A percentile compares a stretch with the other conserved stretches of the same genome.
Evolutionary conservation across 2,329 filamentous ascomycete species (phyloP).

Genomic region (Pyrenophora seminiperda): DNA sequence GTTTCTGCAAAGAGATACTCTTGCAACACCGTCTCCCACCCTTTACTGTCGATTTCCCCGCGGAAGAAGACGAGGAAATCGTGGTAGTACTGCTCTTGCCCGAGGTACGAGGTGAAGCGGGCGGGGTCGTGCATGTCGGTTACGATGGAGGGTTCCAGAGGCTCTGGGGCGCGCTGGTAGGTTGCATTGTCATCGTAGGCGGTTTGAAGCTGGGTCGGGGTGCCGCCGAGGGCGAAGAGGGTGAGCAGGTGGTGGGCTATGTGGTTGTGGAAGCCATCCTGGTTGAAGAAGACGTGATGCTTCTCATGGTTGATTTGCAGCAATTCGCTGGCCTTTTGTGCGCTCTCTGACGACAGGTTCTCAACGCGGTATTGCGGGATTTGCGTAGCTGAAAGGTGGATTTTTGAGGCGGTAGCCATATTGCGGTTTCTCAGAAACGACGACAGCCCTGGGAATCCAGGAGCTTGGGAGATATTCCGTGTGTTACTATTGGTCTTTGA

Average conservation of each 20-base stretch:
- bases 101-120: slow-evolving; percentile 64
- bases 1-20: slow-evolving; percentile 73
- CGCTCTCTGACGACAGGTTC: slow-evolving; percentile 61
- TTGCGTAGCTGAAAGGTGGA: slow-evolving; percentile 52
- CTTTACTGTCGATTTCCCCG: slow-evolving; percentile 67
- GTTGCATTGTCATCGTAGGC: slow-evolving; percentile 68
- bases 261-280: slow-evolving; percentile 77
- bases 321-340: slow-evolving; percentile 67
- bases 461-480: too few species aligned
- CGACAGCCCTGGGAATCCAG: background rate
- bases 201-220: slow-evolving; percentile 61
- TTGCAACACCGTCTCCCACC: slow-evolving; percentile 66
- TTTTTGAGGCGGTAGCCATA: slow-evolving; percentile 43
- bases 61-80: slow-evolving; percentile 81
- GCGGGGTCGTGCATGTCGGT: slow-evolving; percentile 62
- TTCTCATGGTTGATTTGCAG: slow-evolving; percentile 76
- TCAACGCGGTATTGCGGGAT: slow-evolving; percentile 54
- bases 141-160: slow-evolving; percentile 57
- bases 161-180: slow-evolving; percentile 67
- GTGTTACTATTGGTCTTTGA: background rate
- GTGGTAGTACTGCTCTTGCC: slow-evolving; percentile 68
- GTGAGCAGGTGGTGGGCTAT: slow-evolving; percentile 78
- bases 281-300: slow-evolving; percentile 83
- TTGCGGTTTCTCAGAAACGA: too few species aligned
- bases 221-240: slow-evolving; percentile 75